Evolutionary conservation across 2,329 filamentous ascomycete genomes (phyloP).

Genomic region (Hypoxylon sp.): DNA sequence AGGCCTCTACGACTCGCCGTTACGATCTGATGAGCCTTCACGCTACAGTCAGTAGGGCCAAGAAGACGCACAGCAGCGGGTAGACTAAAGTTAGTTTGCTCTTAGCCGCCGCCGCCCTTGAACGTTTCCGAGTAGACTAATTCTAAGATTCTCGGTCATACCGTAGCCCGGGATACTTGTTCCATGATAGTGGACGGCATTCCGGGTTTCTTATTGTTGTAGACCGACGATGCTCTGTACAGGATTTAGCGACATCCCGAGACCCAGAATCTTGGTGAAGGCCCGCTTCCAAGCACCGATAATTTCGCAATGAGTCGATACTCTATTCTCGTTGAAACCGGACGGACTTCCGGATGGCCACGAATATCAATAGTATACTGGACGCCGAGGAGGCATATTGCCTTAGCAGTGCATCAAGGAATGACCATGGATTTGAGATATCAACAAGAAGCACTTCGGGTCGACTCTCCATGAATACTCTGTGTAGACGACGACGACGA

Average conservation of each 20-base stretch:
- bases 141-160: slow-evolving; percentile 22
- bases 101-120: slow-evolving; percentile 26
- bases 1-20: slow-evolving; percentile 29
- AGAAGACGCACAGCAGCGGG: slow-evolving; percentile 37
- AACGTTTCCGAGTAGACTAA: slow-evolving; percentile 26
- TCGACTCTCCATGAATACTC: neutral
- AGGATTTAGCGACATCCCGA: slow-evolving; percentile 8
- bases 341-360: slow-evolving; percentile 46
- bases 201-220: neutral
- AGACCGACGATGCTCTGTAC: neutral
- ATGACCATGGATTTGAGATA: slow-evolving; percentile 20
- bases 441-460: neutral
- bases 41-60: slow-evolving; percentile 28
- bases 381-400: slow-evolving; percentile 46
- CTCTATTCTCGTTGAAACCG: slow-evolving; percentile 29
- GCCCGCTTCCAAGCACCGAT: slow-evolving; percentile 21
- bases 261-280: slow-evolving; percentile 22
- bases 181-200: neutral
- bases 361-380: slow-evolving; percentile 33
- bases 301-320: slow-evolving; percentile 18
- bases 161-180: slow-evolving; percentile 3
- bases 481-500: neutral
- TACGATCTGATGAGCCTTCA: slow-evolving; percentile 26
- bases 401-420: slow-evolving; percentile 27
- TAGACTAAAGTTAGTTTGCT: slow-evolving; percentile 37